Percentiles rank a stretch among this genome's conserved stretches.
These are phyloP conservation scores for Brassica carinata DNA, from an alignment of 345 rosid genomes.

Conservation along the genomic window DNA sequence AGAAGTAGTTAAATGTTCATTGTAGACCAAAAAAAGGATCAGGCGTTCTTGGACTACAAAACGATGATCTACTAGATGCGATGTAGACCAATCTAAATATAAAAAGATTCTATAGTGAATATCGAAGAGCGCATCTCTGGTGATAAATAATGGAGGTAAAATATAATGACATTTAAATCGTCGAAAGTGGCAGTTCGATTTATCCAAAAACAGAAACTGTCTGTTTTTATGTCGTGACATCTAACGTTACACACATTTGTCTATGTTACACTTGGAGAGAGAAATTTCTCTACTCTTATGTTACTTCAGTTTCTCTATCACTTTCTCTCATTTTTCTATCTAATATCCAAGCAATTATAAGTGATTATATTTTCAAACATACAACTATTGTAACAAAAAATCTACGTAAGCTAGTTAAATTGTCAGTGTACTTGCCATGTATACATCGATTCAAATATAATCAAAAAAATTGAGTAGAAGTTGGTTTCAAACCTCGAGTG, in stretches of 20 bases:
- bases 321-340: conserved; percentile 11
- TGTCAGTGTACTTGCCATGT: conserved; percentile 26
- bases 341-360: not conserved
- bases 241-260: conserved; percentile 43
- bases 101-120: not conserved
- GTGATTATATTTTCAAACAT: not conserved
- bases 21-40: no score
- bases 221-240: conserved; percentile 41
- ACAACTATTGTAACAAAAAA: not conserved
- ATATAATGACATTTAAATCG: conserved; percentile 20
- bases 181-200: conserved; percentile 45
- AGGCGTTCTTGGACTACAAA: not conserved
- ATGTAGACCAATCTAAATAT: not conserved
- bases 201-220: conserved; percentile 42
- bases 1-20: no score
- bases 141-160: conserved; percentile 33
- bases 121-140: conserved; percentile 14
- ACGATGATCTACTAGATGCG: not conserved
- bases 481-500: conserved; percentile 16
- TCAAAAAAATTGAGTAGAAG: no score
- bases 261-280: conserved; percentile 38
- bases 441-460: no score
- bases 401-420: conserved; percentile 20
- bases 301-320: conserved; percentile 41
- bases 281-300: conserved; percentile 40